phyloP scores from a whole-genome alignment of 495 filamentous ascomycete genomes.

The Evansstolkia leycettana region DNA sequence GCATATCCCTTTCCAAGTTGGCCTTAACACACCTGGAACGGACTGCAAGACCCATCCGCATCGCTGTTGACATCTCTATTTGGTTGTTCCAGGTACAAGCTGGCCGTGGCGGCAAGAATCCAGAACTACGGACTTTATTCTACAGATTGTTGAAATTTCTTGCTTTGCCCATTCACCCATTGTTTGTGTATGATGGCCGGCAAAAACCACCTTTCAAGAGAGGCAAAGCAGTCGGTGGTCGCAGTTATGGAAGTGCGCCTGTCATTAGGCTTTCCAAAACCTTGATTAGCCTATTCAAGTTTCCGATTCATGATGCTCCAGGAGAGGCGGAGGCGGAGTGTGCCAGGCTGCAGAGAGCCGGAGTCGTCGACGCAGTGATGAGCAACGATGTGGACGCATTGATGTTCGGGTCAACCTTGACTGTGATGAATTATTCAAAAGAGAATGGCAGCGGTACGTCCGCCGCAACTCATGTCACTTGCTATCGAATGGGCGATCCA shows the following conservation, averaged over 20 bases:
- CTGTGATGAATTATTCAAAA: conserved; percentile 71
- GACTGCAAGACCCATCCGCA: conserved; percentile 58
- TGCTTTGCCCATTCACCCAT: conserved; percentile 64
- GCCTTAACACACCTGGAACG: conserved; percentile 62
- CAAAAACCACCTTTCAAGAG: conserved; percentile 88
- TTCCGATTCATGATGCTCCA: conserved; percentile 74
- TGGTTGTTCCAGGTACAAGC: conserved; percentile 94
- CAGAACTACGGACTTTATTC: conserved; percentile 84
- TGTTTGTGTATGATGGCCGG: conserved; percentile 93
- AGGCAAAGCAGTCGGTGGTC: conserved; percentile 36
- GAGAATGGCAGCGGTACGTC: conserved; percentile 50
- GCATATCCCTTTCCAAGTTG: conserved; percentile 74
- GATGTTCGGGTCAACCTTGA: conserved; percentile 84
- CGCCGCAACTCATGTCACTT: conserved; percentile 73
- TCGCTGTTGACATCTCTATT: conserved; percentile 93
- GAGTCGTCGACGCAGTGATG: conserved; percentile 87
- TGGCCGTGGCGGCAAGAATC: conserved; percentile 77
- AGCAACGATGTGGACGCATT: conserved; percentile 97
- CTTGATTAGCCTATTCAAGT: conserved; percentile 73
- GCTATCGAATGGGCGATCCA: conserved; percentile 46
- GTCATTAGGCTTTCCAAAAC: conserved; percentile 56
- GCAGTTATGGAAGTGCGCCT: conserved; percentile 31
- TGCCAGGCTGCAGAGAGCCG: conserved; percentile 68
- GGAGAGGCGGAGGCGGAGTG: conserved; percentile 98
- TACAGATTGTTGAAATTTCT: conserved; percentile 81